These are phyloP conservation scores for Soucietia sequanensis DNA, from an alignment of 805 yeast species.

Conservation along the genomic window DNA sequence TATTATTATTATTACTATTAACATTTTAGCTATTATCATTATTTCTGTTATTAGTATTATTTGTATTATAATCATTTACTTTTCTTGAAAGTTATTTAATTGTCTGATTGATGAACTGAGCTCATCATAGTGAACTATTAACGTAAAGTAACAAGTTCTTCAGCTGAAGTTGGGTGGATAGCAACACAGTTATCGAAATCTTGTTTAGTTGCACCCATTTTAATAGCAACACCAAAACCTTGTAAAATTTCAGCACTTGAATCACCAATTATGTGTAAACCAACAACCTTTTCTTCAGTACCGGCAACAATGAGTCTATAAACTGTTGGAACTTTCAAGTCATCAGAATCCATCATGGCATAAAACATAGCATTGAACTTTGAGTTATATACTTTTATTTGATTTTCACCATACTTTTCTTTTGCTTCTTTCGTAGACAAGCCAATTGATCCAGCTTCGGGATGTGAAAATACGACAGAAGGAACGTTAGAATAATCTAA, in stretches of 20 bases:
- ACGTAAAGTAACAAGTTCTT: slow-evolving; percentile 87
- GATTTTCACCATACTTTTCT: slow-evolving; percentile 72
- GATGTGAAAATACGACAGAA: slow-evolving; percentile 96
- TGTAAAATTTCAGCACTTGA: slow-evolving; percentile 88
- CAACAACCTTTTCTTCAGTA: slow-evolving; percentile 87
- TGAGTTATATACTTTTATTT: slow-evolving; percentile 79
- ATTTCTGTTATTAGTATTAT: too few relatives aligned
- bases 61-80: too few relatives aligned
- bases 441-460: slow-evolving; percentile 96
- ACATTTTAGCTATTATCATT: too few relatives aligned
- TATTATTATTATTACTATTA: too few relatives aligned
- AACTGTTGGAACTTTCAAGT: slow-evolving; percentile 78
- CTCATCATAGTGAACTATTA: too few relatives aligned
- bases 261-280: slow-evolving; percentile 92
- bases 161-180: slow-evolving; percentile 98
- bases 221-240: slow-evolving; percentile 97
- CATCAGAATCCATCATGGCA: slow-evolving; percentile 66
- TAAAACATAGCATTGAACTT: slow-evolving; percentile 90
- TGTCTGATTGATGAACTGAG: too few relatives aligned
- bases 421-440: slow-evolving; percentile 76
- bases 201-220: slow-evolving; percentile 98
- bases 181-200: slow-evolving; percentile 97
- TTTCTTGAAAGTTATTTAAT: too few relatives aligned
- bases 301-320: slow-evolving; percentile 83
- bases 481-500: slow-evolving; percentile 88